Evolutionary conservation across 192 early-diverging fungal genomes (phyloP), one percentile per base, ranked within the genome.

Genomic region (Coemansia sp.): DNA sequence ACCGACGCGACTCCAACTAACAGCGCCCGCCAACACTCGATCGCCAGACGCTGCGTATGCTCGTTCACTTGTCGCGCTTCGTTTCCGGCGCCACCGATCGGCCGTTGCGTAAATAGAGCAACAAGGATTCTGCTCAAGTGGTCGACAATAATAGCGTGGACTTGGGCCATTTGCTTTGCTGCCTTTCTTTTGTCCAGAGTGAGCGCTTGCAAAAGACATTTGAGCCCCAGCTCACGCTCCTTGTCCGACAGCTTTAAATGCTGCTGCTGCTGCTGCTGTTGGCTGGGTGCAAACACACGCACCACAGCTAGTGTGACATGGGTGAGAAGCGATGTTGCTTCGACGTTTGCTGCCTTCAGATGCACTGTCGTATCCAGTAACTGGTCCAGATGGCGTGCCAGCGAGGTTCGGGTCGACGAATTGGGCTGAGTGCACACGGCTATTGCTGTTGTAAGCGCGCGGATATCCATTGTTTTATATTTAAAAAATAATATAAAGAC

Each of bases 1-100:
- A 79, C 77, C 7, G 77, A 55, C 2, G 24, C 39, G 0, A 71
- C 15, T 8, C 4, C 38, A 12, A 20, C 45, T 6, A 46, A 62
- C 24, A 80, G 21, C 51, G 55, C 64, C 8, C 66, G 68, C 77
- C 77, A 80, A 45, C 72, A 70, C n/a, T 52, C 38, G 10, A 79
- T 60, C 1, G 77, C 77, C 77, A 71, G 26, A 18, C 55, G 9
- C 0, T 67, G 67, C 0, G 77, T 71, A 10, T 64, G 55, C 30
- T 79, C 77, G 4, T 53, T 53, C 14, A 18, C 24, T 24, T 36
- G 33, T 7, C 56, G 33, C 33, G 7, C 8, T 20, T 45, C 14
- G 44, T 45, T 45, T 45, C 14, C 44, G 7, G 44, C 15, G 14
- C 34, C 56, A 58, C 56, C 56, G 7, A 60, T 4, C 36, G 11